Evolutionary conservation across 2,329 filamentous ascomycete genomes (phyloP), one percentile per base, ranked within the genome.

Genomic region (Chaetomium sp.): DNA sequence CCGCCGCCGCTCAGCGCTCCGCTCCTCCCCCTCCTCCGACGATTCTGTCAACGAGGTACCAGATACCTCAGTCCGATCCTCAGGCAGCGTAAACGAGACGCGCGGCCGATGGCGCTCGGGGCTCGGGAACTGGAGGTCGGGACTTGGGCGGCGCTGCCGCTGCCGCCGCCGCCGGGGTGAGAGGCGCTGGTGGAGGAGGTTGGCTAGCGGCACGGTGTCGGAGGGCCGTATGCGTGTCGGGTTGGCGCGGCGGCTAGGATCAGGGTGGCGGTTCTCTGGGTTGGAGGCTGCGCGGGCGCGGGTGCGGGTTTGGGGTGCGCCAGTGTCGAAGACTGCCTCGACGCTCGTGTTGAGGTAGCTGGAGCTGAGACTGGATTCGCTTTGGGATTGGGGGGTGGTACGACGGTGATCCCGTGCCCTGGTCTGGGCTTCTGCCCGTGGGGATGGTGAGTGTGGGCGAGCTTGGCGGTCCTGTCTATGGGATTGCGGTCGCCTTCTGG

Each of bases 121-220:
- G 57, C 56, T 62, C 13, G 58, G 62, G 21, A 29, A 64, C 5
- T 60, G 62, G 8, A 62, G 33, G 19, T 67, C 62, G 2, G 62
- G 49, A 13, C 61, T 64, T 4, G 61, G 47, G 29, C 54, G 54
- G 0, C 12, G 55, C 5, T 7, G 19, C 1, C 21, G 38, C 1
- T 23, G 38, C 38, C 13, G 35, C 3, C 33, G 33, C 33, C 12
- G 33, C 9, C 33, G 33, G 27, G 27, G 3, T 19, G 35, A 38
- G 35, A 38, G 56, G 12, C 13, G 57, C 9, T 31, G 50, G 19
- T 42, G 42, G 16, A 16, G 31, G 2, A 63, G 4, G 27, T 23
- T 9, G n/a, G 57, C 31, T 7, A 63, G 51, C 0, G 64, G 45
- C 2, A 54, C n/a, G 12, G 60, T 13, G 9, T 60, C 51, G 5